A percentile compares a stretch with the other conserved stretches of the same genome.
Evolutionary conservation across 2,329 filamentous ascomycete species (phyloP).

Genomic region (Talaromyces funiculosus): DNA sequence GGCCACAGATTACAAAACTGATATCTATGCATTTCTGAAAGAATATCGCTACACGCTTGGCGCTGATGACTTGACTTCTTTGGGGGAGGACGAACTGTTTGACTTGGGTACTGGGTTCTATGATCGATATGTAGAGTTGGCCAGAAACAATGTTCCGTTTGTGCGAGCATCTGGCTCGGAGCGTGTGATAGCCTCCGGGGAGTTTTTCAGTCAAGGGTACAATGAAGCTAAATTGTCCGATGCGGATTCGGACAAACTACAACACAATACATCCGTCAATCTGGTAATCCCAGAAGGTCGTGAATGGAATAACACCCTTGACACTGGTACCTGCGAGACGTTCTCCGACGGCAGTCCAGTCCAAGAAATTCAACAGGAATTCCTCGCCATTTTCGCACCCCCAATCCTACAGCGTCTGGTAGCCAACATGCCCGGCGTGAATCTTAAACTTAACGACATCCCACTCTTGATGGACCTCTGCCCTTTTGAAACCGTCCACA

Average conservation of each 20-base stretch:
- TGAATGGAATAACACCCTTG: conserved; percentile 73
- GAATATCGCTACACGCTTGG: conserved; percentile 67
- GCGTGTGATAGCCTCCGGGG: conserved; percentile 68
- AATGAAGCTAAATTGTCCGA: conserved; percentile 50
- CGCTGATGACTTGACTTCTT: conserved; percentile 61
- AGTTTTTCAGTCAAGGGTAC: conserved; percentile 71
- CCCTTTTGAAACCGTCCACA: conserved; percentile 71
- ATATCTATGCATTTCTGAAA: conserved; percentile 61
- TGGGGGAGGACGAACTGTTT: conserved; percentile 64
- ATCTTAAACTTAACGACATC: conserved; percentile 58
- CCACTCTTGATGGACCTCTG: conserved; percentile 83
- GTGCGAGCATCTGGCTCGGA: conserved; percentile 64
- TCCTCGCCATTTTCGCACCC: conserved; percentile 59
- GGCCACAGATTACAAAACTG: conserved; percentile 51
- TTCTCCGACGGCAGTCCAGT: conserved; percentile 57
- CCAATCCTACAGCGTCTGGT: conserved; percentile 67
- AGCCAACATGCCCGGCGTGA: conserved; percentile 59
- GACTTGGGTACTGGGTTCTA: conserved; percentile 74
- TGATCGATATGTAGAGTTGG: conserved; percentile 61
- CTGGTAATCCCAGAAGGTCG: conserved; percentile 61
- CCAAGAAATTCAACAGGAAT: conserved; percentile 50
- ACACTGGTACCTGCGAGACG: conserved; percentile 63
- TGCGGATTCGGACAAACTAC: conserved; percentile 32
- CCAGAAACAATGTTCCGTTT: conserved; percentile 58
- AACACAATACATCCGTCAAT: conserved; percentile 54